Percentiles rank a stretch among this genome's conserved stretches.
Evolutionary conservation across 2,329 filamentous ascomycete species (phyloP).

Genomic region (Tolypocladium endophyticum): DNA sequence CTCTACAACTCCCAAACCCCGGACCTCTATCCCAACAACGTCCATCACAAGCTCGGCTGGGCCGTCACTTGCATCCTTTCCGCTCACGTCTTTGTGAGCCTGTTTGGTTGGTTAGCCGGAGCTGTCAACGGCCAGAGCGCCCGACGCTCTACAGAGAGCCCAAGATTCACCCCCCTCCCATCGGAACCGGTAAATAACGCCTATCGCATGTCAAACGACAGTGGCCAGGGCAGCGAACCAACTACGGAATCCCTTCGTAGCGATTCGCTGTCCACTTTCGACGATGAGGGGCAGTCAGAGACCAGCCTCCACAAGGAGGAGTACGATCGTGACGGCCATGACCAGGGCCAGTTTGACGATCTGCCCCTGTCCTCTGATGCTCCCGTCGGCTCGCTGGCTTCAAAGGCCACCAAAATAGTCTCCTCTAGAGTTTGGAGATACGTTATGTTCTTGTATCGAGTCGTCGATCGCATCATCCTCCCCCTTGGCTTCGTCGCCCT

Average conservation of each 20-base stretch:
- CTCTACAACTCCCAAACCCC: slow-evolving; percentile 75
- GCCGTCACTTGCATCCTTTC: slow-evolving; percentile 61
- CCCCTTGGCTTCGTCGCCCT: slow-evolving; percentile 67
- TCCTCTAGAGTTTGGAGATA: slow-evolving; percentile 46
- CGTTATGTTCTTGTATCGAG: slow-evolving; percentile 50
- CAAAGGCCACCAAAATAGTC: slow-evolving; percentile 42
- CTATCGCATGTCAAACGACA: slow-evolving; percentile 58
- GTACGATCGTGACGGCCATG: slow-evolving; percentile 34
- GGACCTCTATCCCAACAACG: slow-evolving; percentile 76
- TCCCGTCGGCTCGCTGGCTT: slow-evolving; percentile 41
- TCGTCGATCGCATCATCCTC: slow-evolving; percentile 67
- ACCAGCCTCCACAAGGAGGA: slow-evolving; percentile 30
- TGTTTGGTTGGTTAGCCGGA: slow-evolving; percentile 49
- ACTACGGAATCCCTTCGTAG: slow-evolving; percentile 57
- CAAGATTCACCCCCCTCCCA: slow-evolving; percentile 53
- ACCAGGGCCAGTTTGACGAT: slow-evolving; percentile 25
- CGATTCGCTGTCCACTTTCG: slow-evolving; percentile 49
- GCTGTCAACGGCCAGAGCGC: neutral
- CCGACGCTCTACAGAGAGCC: slow-evolving; percentile 31
- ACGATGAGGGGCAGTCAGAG: slow-evolving; percentile 29
- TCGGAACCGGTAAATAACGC: slow-evolving; percentile 37
- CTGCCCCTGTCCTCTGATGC: slow-evolving; percentile 13
- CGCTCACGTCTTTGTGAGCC: slow-evolving; percentile 58
- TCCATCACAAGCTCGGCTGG: slow-evolving; percentile 87
- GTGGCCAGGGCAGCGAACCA: slow-evolving; percentile 63